phyloP scores from a whole-genome alignment of 2,329 filamentous ascomycete species.

The Ustulina deusta region DNA sequence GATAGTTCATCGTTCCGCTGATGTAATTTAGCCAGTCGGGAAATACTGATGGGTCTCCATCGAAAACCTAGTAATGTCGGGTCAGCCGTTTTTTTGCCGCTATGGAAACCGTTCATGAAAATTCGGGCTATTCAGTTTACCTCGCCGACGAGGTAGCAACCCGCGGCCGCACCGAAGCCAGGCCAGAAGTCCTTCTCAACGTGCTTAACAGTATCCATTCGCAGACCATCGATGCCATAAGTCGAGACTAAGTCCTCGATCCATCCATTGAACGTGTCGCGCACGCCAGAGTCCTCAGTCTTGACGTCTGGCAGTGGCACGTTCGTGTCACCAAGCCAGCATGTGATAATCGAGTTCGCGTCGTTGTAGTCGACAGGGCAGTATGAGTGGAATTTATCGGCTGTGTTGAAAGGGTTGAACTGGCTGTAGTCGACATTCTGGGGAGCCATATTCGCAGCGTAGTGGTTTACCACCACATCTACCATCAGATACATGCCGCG shows the following conservation, averaged over 20 bases:
- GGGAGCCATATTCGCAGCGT: constrained; percentile 62
- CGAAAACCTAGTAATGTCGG: constrained; percentile 49
- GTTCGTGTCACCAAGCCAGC: constrained; percentile 63
- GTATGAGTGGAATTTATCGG: constrained; percentile 66
- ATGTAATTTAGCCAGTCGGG: constrained; percentile 61
- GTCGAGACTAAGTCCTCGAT: constrained; percentile 59
- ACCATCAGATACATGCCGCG: constrained; percentile 72
- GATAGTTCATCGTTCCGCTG: constrained; percentile 63
- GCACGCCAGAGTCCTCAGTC: constrained; percentile 58
- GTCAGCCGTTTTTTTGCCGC: constrained; percentile 3
- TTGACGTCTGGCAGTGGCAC: constrained; percentile 61
- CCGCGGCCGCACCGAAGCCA: constrained; percentile 58
- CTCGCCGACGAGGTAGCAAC: constrained; percentile 64
- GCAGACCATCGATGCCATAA: constrained; percentile 66
- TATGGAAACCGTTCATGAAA: background rate
- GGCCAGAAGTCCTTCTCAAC: constrained; percentile 63
- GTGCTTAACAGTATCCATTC: constrained; percentile 63
- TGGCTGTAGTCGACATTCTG: constrained; percentile 63
- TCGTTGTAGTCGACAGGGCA: constrained; percentile 65
- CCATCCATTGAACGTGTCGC: constrained; percentile 61
- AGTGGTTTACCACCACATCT: constrained; percentile 70
- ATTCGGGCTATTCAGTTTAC: constrained; percentile 38
- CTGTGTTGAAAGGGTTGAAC: constrained; percentile 66
- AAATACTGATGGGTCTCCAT: constrained; percentile 59
- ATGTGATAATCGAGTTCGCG: constrained; percentile 55